Conservation (phyloP, 768 basidiomycete species). For the Lactarius sanguifluus region DNA sequence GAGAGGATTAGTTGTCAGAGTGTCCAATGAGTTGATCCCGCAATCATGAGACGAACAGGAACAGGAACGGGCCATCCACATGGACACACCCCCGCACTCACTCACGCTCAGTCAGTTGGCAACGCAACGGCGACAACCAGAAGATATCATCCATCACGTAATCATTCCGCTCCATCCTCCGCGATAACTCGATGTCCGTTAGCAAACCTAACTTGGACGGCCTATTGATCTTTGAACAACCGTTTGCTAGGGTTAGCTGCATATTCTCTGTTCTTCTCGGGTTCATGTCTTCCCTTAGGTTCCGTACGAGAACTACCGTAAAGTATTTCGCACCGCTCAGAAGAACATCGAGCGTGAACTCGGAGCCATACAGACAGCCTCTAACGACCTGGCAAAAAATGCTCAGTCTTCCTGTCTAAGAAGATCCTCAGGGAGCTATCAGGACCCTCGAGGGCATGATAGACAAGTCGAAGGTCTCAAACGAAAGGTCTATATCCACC, state of each 20-base stretch:
- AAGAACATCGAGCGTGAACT: slow-evolving; percentile 81
- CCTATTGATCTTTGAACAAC: slow-evolving; percentile 79
- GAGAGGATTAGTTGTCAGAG: background rate
- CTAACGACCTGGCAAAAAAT: slow-evolving; percentile 59
- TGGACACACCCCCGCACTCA: background rate
- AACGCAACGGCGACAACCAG: background rate
- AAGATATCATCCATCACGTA: slow-evolving; percentile 10
- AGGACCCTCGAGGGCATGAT: slow-evolving; percentile 76
- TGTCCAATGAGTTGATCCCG: background rate
- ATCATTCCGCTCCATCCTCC: background rate
- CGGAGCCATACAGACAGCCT: slow-evolving; percentile 52
- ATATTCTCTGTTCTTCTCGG: background rate
- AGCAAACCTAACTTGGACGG: slow-evolving; percentile 71
- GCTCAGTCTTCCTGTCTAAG: slow-evolving; percentile 40
- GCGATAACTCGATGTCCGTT: slow-evolving; percentile 30
- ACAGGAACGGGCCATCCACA: background rate
- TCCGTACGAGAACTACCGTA: slow-evolving; percentile 86
- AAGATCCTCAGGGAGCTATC: slow-evolving; percentile 51
- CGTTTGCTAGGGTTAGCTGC: slow-evolving; percentile 64
- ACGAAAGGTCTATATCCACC: slow-evolving; percentile 66
- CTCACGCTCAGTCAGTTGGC: background rate
- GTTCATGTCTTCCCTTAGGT: slow-evolving; percentile 49
- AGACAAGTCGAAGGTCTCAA: slow-evolving; percentile 73
- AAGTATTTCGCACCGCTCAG: slow-evolving; percentile 81
- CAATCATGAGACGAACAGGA: slow-evolving; percentile 6